phyloP scores from a whole-genome alignment of 306 rosid species.

The Morella rubra region DNA sequence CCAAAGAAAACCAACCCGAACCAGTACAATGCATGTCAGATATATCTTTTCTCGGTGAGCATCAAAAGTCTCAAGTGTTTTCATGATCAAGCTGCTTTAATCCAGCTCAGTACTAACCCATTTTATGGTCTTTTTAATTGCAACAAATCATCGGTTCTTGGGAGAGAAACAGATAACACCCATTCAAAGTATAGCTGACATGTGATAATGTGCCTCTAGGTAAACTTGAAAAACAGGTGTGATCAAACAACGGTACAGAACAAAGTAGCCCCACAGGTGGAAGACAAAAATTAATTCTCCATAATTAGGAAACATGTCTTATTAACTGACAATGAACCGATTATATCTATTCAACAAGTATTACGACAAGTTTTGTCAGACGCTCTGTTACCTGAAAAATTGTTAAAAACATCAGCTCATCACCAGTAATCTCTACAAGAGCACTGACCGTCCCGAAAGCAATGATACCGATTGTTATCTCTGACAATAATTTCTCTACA shows the following conservation, averaged over 20 bases:
- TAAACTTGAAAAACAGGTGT: background rate
- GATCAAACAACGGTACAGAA: background rate
- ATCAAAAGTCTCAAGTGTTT: no score
- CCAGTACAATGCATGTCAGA: no score
- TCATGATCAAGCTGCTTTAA: no score
- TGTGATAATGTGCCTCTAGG: background rate
- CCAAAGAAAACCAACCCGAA: background rate
- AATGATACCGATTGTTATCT: conserved; percentile 71
- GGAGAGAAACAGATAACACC: background rate
- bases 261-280: background rate
- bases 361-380: background rate
- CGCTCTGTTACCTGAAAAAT: background rate
- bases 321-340: no score
- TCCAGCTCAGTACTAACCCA: no score
- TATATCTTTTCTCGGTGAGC: no score
- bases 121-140: no score
- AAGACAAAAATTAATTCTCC: background rate
- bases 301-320: no score
- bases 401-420: background rate
- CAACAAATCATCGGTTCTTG: background rate
- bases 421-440: conserved; percentile 78
- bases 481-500: conserved; percentile 67
- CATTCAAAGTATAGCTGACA: background rate
- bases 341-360: no score
- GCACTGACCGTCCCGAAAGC: conserved; percentile 56